Conservation (phyloP, 768 basidiomycete genomes). For the Glaciozyma antarctica region DNA sequence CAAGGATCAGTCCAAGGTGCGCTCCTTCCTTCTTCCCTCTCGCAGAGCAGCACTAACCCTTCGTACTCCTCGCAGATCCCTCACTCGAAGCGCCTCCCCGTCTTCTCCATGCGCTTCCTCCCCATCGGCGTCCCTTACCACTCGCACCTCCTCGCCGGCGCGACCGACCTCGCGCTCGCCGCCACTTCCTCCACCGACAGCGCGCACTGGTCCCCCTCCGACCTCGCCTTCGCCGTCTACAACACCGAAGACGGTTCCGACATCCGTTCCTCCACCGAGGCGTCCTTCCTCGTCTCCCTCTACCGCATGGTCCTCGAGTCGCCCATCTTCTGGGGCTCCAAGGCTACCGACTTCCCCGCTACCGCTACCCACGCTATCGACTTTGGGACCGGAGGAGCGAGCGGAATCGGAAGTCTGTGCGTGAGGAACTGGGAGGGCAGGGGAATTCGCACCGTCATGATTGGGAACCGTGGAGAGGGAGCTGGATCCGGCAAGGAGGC, state of each 20-base stretch:
- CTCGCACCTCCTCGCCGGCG: conserved; percentile 67
- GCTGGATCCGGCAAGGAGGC: conserved; percentile 66
- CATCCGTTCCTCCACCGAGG: conserved; percentile 57
- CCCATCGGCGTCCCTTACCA: conserved; percentile 96
- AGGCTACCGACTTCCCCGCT: conserved; percentile 79
- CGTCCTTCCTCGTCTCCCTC: conserved; percentile 66
- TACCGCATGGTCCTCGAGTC: conserved; percentile 87
- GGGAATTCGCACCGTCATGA: conserved; percentile 78
- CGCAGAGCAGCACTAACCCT: neutral
- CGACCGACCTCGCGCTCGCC: conserved; percentile 63
- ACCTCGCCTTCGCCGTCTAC: conserved; percentile 74
- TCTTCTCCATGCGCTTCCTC: conserved; percentile 85
- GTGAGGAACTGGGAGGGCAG: conserved; percentile 84
- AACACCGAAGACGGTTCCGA: conserved; percentile 90
- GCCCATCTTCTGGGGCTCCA: conserved; percentile 77
- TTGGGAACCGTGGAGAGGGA: conserved; percentile 82
- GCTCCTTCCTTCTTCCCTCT: neutral
- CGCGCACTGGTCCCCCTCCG: conserved; percentile 42
- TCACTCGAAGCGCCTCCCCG: conserved; percentile 87
- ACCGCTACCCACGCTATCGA: conserved; percentile 89
- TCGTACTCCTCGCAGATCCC: conserved; percentile 44
- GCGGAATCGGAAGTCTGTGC: conserved; percentile 85
- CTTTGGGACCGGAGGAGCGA: conserved; percentile 89
- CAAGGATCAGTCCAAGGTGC: conserved; percentile 76
- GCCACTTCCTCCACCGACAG: conserved; percentile 64